A percentile compares a stretch with the other conserved stretches of the same genome.
phyloP scores from a whole-genome alignment of 805 yeast genomes.

The Cyberlindnera maritima region DNA sequence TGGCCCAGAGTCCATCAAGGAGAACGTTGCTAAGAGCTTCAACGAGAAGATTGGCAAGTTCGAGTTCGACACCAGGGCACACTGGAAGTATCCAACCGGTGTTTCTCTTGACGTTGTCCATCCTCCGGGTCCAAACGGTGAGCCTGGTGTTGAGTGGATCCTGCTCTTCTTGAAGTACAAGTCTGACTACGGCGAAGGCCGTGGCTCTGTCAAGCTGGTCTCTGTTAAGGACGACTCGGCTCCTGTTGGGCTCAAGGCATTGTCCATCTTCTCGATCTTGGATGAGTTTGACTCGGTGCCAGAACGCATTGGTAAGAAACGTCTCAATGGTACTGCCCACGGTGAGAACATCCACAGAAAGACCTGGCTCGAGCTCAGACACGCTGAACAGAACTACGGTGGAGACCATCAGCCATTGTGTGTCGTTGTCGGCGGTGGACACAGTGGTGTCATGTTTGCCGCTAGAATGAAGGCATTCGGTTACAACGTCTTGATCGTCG shows the following conservation, averaged over 20 bases:
- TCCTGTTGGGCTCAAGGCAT: constrained; percentile 33
- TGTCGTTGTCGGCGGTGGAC: constrained; percentile 47
- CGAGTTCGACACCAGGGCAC: constrained; percentile 31
- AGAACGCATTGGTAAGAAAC: constrained; percentile 31
- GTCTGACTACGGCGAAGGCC: constrained; percentile 34
- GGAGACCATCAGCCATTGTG: constrained; percentile 38
- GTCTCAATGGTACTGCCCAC: constrained; percentile 38
- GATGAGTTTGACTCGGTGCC: constrained; percentile 34
- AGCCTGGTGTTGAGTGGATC: constrained; percentile 36
- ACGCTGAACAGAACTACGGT: constrained; percentile 29
- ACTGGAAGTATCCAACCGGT: constrained; percentile 31
- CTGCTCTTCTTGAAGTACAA: constrained; percentile 31
- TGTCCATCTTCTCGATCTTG: constrained; percentile 33
- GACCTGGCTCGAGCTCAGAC: constrained; percentile 39
- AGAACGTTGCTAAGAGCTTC: constrained; percentile 13
- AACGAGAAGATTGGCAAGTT: constrained; percentile 28
- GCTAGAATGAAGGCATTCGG: constrained; percentile 43
- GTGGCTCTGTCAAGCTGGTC: constrained; percentile 32
- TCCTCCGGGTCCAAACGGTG: constrained; percentile 23
- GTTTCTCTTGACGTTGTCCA: constrained; percentile 29
- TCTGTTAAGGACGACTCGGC: constrained; percentile 29
- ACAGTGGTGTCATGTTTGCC: constrained; percentile 41
- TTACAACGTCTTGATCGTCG: constrained; percentile 38
- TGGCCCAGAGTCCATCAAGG: constrained; percentile 30
- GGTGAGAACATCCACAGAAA: constrained; percentile 37